Evolutionary conservation across 768 basidiomycete species (phyloP).

Genomic region (Serendipita indica): DNA sequence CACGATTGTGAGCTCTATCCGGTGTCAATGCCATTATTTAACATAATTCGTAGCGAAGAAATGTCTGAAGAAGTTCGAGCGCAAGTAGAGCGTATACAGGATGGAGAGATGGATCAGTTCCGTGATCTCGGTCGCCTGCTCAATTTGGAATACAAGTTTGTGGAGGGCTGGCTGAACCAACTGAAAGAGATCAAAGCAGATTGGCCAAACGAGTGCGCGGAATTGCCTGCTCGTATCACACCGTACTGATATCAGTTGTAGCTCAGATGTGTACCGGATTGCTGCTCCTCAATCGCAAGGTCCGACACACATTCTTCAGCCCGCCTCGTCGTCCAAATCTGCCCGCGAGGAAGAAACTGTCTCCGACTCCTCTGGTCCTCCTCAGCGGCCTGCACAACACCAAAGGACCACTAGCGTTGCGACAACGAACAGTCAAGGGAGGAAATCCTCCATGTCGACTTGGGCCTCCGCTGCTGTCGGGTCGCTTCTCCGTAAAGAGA

Average conservation of each 20-base stretch:
- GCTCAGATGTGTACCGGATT: background rate
- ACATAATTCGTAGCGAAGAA: slow-evolving; percentile 47
- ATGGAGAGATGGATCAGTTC: slow-evolving; percentile 58
- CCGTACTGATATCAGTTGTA: background rate
- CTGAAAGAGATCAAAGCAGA: slow-evolving; percentile 49
- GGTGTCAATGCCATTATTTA: slow-evolving; percentile 1
- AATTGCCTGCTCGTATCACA: background rate
- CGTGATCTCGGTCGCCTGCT: slow-evolving; percentile 57
- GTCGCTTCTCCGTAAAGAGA: background rate
- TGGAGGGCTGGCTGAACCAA: slow-evolving; percentile 56
- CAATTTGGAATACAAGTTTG: slow-evolving; percentile 59
- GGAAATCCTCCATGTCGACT: background rate
- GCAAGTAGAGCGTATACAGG: slow-evolving; percentile 65
- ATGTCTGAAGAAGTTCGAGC: slow-evolving; percentile 69
- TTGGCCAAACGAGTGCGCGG: slow-evolving; percentile 52
- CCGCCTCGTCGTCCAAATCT: slow-evolving; percentile 19
- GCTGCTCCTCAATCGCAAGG: slow-evolving; percentile 10
- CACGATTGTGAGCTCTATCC: slow-evolving; percentile 49
- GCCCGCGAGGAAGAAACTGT: slow-evolving; percentile 16
- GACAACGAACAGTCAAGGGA: background rate
- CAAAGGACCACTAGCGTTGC: background rate
- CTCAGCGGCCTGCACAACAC: background rate
- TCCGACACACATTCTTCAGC: slow-evolving; percentile 21
- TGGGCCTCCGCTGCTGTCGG: slow-evolving; percentile 1
- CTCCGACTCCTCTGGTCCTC: slow-evolving; percentile 15